Base-by-base conservation (phyloP, 2,329 filamentous ascomycete genomes). In the Fonsecaea nubica region DNA sequence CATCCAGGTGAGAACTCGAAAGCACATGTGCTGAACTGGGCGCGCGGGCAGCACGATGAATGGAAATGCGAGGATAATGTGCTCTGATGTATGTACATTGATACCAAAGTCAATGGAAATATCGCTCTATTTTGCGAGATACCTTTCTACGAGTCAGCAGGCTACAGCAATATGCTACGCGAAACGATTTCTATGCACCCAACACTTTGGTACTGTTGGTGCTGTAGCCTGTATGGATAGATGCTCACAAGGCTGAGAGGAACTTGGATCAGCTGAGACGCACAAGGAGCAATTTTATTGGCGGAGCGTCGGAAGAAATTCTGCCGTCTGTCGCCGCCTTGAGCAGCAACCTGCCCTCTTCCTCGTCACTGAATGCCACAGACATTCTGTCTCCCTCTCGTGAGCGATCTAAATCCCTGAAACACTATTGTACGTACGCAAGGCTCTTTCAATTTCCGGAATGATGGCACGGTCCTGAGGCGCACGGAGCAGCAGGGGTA, bases 251-350 rank as follows among this genome's bases (percentile, higher is more conserved):
- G 21, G 45, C 45, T 30, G 45, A 50, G 10, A 45, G 15, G 15
- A 15, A n/a, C 2, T 15, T 2, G n/a, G 5, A 18, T 45, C 7
- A 18, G 40, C 9, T n/a, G n/a, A 1, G 12, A 8, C 1, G 7
- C 6, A 21, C 3, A 15, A 4, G 5, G 53, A 36, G 33, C 30
- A 18, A 55, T 55, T 12, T 55, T 25, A 61, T 61, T 61, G 58
- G 58, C 58, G 58, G 58, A 61, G 50, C 6, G 13, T 52, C 58
- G 58, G 58, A 36, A 25, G 35, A 36, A 15, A 40, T 53, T 53
- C 48, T 61, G 48, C 58, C 58, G 5, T 36, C 15, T 9, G 8
- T 30, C 35, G 21, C 58, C 58, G 33, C 35, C 58, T 38, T 33
- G 40, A 18, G 40, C 30, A 18, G 6, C 30, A 10, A 3, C 53